Evolutionary conservation across 1,284 basidiomycete species (phyloP), one percentile per base, ranked within the genome.

Genomic region (Stygiomarasmius scandens): DNA sequence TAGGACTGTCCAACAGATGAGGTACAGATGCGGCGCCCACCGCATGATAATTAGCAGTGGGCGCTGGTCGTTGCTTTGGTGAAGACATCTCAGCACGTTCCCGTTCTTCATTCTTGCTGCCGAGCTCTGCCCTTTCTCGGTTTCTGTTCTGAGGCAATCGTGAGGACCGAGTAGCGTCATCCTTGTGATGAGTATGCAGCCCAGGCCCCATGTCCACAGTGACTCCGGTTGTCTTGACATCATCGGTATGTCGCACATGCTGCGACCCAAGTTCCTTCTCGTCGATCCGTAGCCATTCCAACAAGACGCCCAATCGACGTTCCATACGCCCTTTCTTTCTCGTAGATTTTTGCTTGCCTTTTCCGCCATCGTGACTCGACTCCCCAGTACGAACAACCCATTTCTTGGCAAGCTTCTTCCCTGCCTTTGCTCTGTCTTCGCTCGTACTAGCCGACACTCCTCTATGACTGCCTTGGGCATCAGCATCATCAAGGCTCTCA

Each of bases 401-500:
- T 29, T 56, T 36, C 25, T 45, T 53, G 11, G 58, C 58, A 34
- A 54, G 19, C 2, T 32, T 81, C 16, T 50, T 27, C 16, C 22
- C 29, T 41, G 52, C 36, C 6, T 36, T 0, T 78, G 80, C 87
- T 85, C 89, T 22, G 71, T 71, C 25, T 74, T 70, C 25, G n/a
- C n/a, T n/a, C n/a, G n/a, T n/a, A n/a, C n/a, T n/a, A 38, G 45
- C 22, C 12, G 29, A 32, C 29, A 12, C 12, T 32, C 22, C 36
- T 19, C 46, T 23, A 19, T 11, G 27, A 10, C 34, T 34, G 20
- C 24, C 51, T 24, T 19, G 14, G 12, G 6, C 5, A 12, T 12
- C 29, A 32, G 5, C 14, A 34, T 50, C 22, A 14, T 50, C 52
- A 41, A 16, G 3, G 22, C 29, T 32, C 14, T 29, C n/a, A 45